Percentiles rank a stretch among this genome's conserved stretches.
phyloP scores from a whole-genome alignment of 805 yeast species.

The Teunomyces funiuensis region DNA sequence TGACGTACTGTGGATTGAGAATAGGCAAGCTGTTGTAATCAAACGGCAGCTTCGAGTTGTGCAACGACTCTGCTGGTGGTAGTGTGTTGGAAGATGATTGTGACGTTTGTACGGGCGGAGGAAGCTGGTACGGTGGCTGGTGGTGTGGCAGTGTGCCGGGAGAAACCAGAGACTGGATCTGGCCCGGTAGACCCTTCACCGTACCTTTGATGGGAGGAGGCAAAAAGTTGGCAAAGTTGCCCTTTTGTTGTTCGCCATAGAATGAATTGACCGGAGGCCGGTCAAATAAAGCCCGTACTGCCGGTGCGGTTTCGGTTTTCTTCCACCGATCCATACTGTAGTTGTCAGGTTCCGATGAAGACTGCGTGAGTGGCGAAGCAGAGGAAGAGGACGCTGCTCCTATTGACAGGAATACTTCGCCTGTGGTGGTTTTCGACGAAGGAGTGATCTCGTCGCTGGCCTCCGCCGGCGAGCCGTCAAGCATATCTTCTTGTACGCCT shows the following conservation, averaged over 20 bases:
- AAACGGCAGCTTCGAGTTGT: not conserved
- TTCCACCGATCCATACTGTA: constrained; percentile 18
- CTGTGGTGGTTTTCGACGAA: not conserved
- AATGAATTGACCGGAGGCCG: not conserved
- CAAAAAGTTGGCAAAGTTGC: not conserved
- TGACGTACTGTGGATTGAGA: not conserved
- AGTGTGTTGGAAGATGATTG: not conserved
- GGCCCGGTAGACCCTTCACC: not conserved
- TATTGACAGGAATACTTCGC: too few relatives aligned
- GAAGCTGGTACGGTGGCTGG: constrained; percentile 13
- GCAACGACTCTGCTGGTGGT: not conserved
- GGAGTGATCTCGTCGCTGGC: not conserved
- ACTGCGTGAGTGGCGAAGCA: constrained; percentile 2
- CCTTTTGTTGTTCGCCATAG: not conserved
- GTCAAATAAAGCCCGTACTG: not conserved
- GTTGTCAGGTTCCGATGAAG: constrained; percentile 9
- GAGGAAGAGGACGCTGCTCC: constrained; percentile 2
- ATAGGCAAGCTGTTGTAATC: not conserved
- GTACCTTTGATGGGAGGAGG: constrained; percentile 11
- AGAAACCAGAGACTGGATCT: constrained; percentile 8
- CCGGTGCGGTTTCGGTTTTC: not conserved
- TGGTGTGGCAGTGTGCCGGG: constrained; percentile 15
- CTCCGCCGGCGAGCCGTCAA: not conserved
- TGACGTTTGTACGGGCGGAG: not conserved
- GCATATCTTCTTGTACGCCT: too few relatives aligned